Conservation (phyloP, 108 stramenopile genomes). For the Skeletonema tropicum region DNA sequence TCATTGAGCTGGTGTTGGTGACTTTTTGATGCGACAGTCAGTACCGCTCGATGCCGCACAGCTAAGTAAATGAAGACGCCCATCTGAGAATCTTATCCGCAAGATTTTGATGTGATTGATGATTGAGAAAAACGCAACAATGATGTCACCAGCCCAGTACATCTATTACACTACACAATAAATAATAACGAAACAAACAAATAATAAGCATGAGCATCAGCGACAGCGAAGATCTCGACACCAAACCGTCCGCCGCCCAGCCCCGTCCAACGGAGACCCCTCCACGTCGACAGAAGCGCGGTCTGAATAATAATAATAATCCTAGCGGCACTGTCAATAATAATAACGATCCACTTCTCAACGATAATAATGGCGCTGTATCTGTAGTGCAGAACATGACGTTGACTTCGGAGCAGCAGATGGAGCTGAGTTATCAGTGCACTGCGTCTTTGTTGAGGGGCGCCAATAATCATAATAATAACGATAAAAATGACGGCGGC, state of each 20-base stretch:
- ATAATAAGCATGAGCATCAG: conserved; percentile 46
- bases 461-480: not conserved
- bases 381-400: not conserved
- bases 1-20: too few relatives aligned
- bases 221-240: conserved; percentile 23
- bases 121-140: too few relatives aligned
- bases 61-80: too few relatives aligned
- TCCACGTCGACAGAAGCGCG: conserved; percentile 1
- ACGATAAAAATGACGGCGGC: not conserved
- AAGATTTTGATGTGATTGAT: too few relatives aligned
- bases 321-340: too few relatives aligned
- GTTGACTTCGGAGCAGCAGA: conserved; percentile 4
- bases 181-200: too few relatives aligned
- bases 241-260: not conserved
- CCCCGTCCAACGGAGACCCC: not conserved
- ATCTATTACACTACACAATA: too few relatives aligned
- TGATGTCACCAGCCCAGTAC: too few relatives aligned
- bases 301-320: not conserved
- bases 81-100: too few relatives aligned
- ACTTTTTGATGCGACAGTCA: too few relatives aligned
- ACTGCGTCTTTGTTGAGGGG: not conserved
- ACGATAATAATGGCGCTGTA: not conserved
- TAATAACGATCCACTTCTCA: not conserved
- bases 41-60: too few relatives aligned
- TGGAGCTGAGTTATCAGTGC: conserved; percentile 10